These are phyloP conservation scores for Globisporangium iwayamae DNA, from an alignment of 352 stramenopile species.

Conservation along the genomic window DNA sequence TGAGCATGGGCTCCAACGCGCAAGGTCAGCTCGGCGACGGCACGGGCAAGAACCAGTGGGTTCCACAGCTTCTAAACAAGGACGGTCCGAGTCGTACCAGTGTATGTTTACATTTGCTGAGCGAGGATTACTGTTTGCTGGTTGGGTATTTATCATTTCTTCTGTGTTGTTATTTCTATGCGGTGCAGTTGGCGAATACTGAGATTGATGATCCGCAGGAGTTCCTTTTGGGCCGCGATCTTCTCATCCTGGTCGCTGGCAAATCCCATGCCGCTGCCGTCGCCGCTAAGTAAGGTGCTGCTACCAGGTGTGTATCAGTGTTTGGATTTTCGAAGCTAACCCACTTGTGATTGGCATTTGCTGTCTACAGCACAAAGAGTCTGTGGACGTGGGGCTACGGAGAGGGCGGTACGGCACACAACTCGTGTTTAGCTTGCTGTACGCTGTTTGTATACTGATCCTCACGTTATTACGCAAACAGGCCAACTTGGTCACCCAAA, in stretches of 20 bases:
- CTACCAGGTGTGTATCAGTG: not conserved
- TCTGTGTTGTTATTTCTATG: slow-evolving; percentile 4
- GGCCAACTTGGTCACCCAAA: slow-evolving; percentile 70
- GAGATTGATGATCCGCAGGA: slow-evolving; percentile 64
- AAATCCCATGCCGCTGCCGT: slow-evolving; percentile 55
- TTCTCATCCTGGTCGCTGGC: slow-evolving; percentile 52
- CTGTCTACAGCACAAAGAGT: slow-evolving; percentile 41
- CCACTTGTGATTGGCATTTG: not conserved
- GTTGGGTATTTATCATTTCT: not conserved
- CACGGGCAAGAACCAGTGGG: slow-evolving; percentile 77
- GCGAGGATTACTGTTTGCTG: not conserved
- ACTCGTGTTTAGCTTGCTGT: no score
- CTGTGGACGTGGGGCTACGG: slow-evolving; percentile 79
- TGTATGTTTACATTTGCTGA: slow-evolving; percentile 22
- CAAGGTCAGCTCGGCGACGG: slow-evolving; percentile 68
- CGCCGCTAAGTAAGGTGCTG: slow-evolving; percentile 35
- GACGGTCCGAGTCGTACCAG: slow-evolving; percentile 51
- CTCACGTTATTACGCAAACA: not conserved
- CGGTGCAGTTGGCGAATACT: slow-evolving; percentile 33
- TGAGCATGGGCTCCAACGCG: slow-evolving; percentile 75
- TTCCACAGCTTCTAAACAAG: slow-evolving; percentile 76
- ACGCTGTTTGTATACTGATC: not conserved
- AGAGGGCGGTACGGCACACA: slow-evolving; percentile 30
- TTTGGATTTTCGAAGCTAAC: slow-evolving; percentile 5
- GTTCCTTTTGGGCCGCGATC: slow-evolving; percentile 73